Base-by-base conservation (phyloP, 2,329 filamentous ascomycete species). In the Alternaria dauci region DNA sequence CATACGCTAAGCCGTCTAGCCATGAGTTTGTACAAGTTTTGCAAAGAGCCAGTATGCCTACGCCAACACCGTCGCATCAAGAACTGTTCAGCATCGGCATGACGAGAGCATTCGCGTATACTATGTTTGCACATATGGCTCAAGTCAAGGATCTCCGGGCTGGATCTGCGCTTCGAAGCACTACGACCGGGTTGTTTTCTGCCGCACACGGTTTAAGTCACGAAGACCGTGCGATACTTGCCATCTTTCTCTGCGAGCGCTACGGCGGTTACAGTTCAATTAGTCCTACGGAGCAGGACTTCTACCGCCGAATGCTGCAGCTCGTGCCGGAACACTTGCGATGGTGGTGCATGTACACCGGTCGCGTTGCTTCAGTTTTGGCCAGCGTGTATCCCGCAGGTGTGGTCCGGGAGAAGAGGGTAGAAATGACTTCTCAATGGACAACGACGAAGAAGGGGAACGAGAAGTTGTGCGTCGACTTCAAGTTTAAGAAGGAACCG, bases 191-290 rank as follows among this genome's bases (percentile, higher is more conserved):
- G 0, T 80, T 90, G 36, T 83, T 94, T 50, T 86, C 88, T 1
- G 85, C 86, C 14, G 84, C 86, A 1, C 92, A 94, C 39, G 92
- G 92, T 0, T 79, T 96, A 26, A 89, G 88, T 1, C 93, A 97
- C 73, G 77, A 88, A 44, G 85, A 88, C 52, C 86, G 93, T 12
- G 90, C 91, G 0, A 77, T 91, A 2, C 81, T 97, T 3, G 91
- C 88, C 0, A 80, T 96, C 4, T 85, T 90, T 1, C 82, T 92
- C 1, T 93, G 88, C 67, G 88, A 90, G 46, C 84, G 93, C 66
- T 96, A 92, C 88, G 90, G 88, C 18, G 88, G 87, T 2, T 67
- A 67, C 18, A 56, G 59, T 8, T 85, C 86, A 42, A 81, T 91
- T 2, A 84, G 86, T 2, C 86, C 87, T 0, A 81, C 82, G 0